Base-by-base conservation (phyloP, 1,139 yeast species). In the Keqinozyma sinolaborantium region DNA sequence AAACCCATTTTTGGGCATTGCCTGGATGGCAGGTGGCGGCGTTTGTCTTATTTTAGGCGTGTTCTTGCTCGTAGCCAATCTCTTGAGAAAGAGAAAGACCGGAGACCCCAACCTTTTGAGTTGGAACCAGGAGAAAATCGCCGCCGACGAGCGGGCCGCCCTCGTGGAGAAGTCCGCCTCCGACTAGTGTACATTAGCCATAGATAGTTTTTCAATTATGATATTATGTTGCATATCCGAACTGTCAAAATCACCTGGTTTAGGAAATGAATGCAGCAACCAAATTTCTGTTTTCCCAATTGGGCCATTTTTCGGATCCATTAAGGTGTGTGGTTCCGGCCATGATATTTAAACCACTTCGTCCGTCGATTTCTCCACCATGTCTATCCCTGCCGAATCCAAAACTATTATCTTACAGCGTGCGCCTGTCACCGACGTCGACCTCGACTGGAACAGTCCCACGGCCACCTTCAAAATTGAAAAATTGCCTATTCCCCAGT, bases 21-120 rank as follows among this genome's bases (percentile, higher is more conserved):
- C 88, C 23, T 92, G 95, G 83, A 77, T 92, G 50, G 94, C 79
- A 11, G 95, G 86, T 15, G 97, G 97, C n/a, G 95, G 88, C 3
- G 60, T 90, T n/a, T 84, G 94, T 48, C 67, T 83, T 33, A 41
- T 75, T 1, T 64, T 85, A 35, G 84, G 84, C 7, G 44, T 80
- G 11, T 51, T 69, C 14, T 76, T 84, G 52, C 64, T 82, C 44
- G 50, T 75, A 25, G 73, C 83, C 40, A 84, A 83, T 46, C 46
- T 79, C 23, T 53, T 84, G 35, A 72, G 72, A 46, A 94, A 95
- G 19, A 69, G 95, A 51, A 78, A 77, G 45, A 67, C 83, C 3
- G 95, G 94, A 6, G 95, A 84, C 53, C 77, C 78, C 31, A 68
- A 75, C 28, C 70, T 82, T 47, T 68, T 84, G 48, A 77, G 84